Evolutionary conservation across 495 filamentous ascomycete species (phyloP).

Genomic region (Saxophila tyrrhenica): DNA sequence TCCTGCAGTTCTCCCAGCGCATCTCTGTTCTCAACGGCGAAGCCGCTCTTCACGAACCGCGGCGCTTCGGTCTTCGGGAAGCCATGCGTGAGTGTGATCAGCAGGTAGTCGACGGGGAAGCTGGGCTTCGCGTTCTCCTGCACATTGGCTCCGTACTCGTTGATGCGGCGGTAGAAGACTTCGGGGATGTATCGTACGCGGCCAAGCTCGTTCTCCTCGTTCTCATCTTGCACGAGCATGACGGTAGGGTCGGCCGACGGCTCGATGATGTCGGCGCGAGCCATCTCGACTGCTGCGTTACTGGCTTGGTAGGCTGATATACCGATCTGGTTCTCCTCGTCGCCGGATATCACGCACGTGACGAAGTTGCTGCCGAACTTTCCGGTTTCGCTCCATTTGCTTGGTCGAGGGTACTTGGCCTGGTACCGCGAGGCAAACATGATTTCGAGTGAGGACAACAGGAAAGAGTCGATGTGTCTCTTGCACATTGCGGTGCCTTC

Average conservation of each 20-base stretch:
- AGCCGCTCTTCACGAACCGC: slow-evolving; percentile 55
- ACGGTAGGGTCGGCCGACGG: slow-evolving; percentile 83
- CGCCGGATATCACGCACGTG: slow-evolving; percentile 85
- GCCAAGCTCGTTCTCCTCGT: slow-evolving; percentile 60
- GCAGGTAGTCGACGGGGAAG: slow-evolving; percentile 92
- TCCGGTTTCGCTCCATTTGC: slow-evolving; percentile 95
- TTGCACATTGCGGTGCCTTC: slow-evolving; percentile 78
- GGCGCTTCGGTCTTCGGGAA: slow-evolving; percentile 69
- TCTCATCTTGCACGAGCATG: slow-evolving; percentile 91
- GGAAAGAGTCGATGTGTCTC: slow-evolving; percentile 90
- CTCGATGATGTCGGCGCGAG: slow-evolving; percentile 86
- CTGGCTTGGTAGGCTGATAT: slow-evolving; percentile 92
- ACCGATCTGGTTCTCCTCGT: slow-evolving; percentile 76
- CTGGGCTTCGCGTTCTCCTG: slow-evolving; percentile 94
- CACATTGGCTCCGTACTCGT: slow-evolving; percentile 91
- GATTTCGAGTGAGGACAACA: slow-evolving; percentile 83
- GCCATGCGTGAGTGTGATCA: slow-evolving; percentile 92
- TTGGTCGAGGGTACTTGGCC: slow-evolving; percentile 74
- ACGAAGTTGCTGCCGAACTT: slow-evolving; percentile 94
- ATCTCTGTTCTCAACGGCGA: slow-evolving; percentile 86
- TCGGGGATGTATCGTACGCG: slow-evolving; percentile 87
- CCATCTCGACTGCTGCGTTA: slow-evolving; percentile 93
- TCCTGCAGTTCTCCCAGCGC: slow-evolving; percentile 75
- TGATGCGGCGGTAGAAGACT: slow-evolving; percentile 90
- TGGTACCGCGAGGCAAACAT: slow-evolving; percentile 80